Conservation (phyloP, 768 basidiomycete species). For the Exidia glandulosa region DNA sequence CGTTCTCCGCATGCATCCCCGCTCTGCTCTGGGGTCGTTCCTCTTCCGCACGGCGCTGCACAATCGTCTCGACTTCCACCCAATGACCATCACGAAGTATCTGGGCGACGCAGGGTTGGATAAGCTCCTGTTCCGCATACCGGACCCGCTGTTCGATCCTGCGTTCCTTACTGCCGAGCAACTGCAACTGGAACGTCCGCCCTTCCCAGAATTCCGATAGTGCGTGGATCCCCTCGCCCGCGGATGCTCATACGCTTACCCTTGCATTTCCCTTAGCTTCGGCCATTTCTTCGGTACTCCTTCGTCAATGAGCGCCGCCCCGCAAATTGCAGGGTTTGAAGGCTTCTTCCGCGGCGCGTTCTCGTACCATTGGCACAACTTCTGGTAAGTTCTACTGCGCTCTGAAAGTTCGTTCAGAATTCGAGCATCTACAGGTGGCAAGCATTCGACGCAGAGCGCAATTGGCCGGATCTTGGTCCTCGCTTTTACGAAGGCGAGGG, state of each 20-base stretch:
- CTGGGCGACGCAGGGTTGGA: conserved; percentile 32
- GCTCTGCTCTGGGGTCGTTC: conserved; percentile 31
- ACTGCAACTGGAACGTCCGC: conserved; percentile 34
- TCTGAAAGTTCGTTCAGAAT: background rate
- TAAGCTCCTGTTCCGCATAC: conserved; percentile 28
- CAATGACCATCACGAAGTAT: conserved; percentile 34
- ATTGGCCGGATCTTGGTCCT: conserved; percentile 34
- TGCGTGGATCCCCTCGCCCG: conserved; percentile 9
- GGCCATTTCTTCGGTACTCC: conserved; percentile 21
- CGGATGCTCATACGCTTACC: conserved; percentile 1
- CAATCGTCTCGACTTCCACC: conserved; percentile 36
- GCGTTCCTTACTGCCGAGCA: conserved; percentile 37
- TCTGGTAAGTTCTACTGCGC: background rate
- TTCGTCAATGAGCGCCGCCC: conserved; percentile 20
- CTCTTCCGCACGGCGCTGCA: conserved; percentile 35
- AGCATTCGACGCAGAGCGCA: conserved; percentile 33
- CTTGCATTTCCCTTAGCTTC: background rate
- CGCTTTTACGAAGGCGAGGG: conserved; percentile 21
- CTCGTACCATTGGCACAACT: conserved; percentile 23
- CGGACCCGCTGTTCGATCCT: conserved; percentile 36
- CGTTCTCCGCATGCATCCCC: conserved; percentile 33
- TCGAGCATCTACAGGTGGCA: background rate
- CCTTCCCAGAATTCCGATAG: conserved; percentile 35
- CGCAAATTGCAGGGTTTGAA: conserved; percentile 30
- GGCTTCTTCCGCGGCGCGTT: conserved; percentile 37